Evolutionary conservation across 2,329 filamentous ascomycete genomes (phyloP).

Genomic region (Claviceps pazoutovae): DNA sequence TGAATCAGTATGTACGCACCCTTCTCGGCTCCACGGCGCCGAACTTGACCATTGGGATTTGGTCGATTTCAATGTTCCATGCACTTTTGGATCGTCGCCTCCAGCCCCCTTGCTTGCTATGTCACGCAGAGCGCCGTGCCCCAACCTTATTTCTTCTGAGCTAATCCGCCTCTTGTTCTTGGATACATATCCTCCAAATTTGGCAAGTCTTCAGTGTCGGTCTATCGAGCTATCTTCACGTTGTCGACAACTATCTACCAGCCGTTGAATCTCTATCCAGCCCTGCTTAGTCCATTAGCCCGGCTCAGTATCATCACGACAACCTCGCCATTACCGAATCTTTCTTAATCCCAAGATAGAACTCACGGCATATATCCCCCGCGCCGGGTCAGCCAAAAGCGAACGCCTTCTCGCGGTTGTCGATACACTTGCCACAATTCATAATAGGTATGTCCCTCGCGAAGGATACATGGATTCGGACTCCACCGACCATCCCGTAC

Average conservation of each 20-base stretch:
- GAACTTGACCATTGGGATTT: constrained; percentile 15
- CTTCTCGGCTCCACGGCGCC: constrained; percentile 19
- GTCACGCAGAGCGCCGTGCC: constrained; percentile 8
- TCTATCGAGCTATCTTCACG: background rate
- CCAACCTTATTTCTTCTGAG: constrained; percentile 9
- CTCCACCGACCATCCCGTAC: background rate
- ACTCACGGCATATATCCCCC: background rate
- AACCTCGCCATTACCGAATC: background rate
- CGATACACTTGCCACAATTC: background rate
- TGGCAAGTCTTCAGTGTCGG: background rate
- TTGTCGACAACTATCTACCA: background rate
- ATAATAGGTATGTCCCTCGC: background rate
- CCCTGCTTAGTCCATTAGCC: background rate
- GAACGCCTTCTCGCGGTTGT: background rate
- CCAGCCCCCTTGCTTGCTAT: constrained; percentile 11
- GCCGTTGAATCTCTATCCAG: too few relatives aligned
- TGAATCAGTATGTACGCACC: constrained; percentile 7
- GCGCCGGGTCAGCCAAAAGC: background rate
- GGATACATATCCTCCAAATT: background rate
- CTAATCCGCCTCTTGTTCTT: constrained; percentile 5
- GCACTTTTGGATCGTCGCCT: constrained; percentile 3
- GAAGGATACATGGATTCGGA: background rate
- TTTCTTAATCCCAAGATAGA: too few relatives aligned
- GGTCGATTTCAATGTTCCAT: background rate
- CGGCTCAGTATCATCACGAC: background rate